Percentiles rank a stretch among this genome's conserved stretches.
These are phyloP conservation scores for Pythium chondricola DNA, from an alignment of 352 stramenopile species.

Conservation along the genomic window DNA sequence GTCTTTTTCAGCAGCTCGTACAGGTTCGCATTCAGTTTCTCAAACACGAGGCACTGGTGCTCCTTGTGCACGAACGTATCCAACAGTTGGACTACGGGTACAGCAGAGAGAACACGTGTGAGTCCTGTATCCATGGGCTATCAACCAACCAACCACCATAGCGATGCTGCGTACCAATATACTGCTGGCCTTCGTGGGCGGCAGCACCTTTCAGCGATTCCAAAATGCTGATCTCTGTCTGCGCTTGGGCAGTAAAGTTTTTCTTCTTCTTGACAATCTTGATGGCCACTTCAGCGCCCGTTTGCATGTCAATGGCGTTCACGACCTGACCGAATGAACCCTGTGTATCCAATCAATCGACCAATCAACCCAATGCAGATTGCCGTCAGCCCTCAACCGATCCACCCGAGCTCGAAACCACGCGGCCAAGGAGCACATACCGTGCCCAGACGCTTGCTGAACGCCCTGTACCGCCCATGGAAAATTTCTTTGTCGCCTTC, in stretches of 20 bases:
- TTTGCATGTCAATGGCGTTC: conserved; percentile 69
- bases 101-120: no score
- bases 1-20: conserved; percentile 96
- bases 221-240: conserved; percentile 96
- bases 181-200: conserved; percentile 78
- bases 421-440: conserved; percentile 23
- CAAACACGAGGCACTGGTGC: conserved; percentile 98
- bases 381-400: no score
- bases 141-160: no score
- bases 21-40: conserved; percentile 94
- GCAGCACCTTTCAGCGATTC: conserved; percentile 85
- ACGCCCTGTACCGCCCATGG: conserved; percentile 69
- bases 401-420: background rate
- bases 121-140: no score
- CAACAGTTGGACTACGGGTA: conserved; percentile 88
- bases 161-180: conserved; percentile 80
- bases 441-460: conserved; percentile 60
- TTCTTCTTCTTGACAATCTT: conserved; percentile 99
- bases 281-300: conserved; percentile 91
- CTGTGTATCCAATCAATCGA: conserved; percentile 17
- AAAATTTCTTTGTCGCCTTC: conserved; percentile 62
- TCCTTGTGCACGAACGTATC: conserved; percentile 94
- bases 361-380: background rate
- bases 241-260: conserved; percentile 94
- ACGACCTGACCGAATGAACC: conserved; percentile 84